These are phyloP conservation scores for Phytophthora fragariaefolia DNA, from an alignment of 352 stramenopile species.

Conservation along the genomic window DNA sequence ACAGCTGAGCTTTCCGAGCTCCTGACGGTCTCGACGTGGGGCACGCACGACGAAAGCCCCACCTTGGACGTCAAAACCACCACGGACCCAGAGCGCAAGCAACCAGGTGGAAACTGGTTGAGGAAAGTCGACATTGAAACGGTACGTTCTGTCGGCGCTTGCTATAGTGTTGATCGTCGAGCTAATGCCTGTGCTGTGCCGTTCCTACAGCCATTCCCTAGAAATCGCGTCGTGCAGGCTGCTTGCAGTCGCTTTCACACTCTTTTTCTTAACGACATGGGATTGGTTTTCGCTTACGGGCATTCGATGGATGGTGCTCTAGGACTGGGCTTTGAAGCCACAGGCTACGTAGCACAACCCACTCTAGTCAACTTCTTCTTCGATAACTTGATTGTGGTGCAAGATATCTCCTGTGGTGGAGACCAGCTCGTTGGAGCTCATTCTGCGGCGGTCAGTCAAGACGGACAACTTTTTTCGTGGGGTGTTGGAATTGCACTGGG, in stretches of 20 bases:
- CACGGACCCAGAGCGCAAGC: neutral
- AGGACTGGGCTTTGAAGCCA: constrained; percentile 36
- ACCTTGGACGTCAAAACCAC: neutral
- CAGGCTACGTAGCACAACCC: constrained; percentile 37
- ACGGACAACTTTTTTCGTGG: constrained; percentile 82
- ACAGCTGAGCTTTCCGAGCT: constrained; percentile 13
- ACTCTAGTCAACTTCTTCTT: constrained; percentile 64
- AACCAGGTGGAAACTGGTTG: constrained; percentile 12
- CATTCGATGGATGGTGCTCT: constrained; percentile 60
- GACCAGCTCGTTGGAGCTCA: constrained; percentile 64
- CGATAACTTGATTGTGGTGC: constrained; percentile 48
- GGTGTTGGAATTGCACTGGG: constrained; percentile 64
- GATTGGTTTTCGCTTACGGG: constrained; percentile 67
- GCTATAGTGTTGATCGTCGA: neutral
- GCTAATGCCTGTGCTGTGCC: neutral
- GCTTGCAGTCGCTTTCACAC: constrained; percentile 68
- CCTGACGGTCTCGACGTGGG: constrained; percentile 28
- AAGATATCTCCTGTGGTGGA: constrained; percentile 56
- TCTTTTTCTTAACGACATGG: constrained; percentile 69
- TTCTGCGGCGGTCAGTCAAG: constrained; percentile 65
- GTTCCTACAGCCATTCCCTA: constrained; percentile 49
- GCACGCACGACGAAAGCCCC: constrained; percentile 17
- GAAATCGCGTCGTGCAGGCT: constrained; percentile 64
- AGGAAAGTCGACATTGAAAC: constrained; percentile 39
- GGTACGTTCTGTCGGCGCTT: constrained; percentile 29